Conservation (phyloP, 345 rosid species). For the Cardamine resedifolia region DNA sequence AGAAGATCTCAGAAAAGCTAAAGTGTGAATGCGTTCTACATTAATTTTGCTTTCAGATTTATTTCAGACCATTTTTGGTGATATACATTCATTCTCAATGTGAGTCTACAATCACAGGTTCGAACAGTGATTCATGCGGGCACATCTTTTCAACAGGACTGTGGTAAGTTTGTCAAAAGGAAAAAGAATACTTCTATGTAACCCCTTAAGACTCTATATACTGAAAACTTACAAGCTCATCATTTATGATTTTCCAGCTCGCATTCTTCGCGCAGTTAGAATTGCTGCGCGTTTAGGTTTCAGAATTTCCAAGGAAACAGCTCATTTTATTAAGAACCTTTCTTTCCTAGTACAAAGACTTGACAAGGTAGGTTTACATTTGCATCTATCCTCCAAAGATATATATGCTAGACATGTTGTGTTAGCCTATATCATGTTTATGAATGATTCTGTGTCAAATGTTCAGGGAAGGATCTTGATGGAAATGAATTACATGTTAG, state of each 20-base stretch:
- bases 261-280: slow-evolving; percentile 78
- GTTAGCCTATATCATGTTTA: neutral
- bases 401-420: neutral
- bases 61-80: neutral
- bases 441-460: slow-evolving; percentile 6
- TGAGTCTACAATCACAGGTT: slow-evolving; percentile 44
- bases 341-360: slow-evolving; percentile 59
- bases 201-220: neutral
- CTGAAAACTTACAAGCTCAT: neutral
- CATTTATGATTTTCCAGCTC: slow-evolving; percentile 52
- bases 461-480: slow-evolving; percentile 77
- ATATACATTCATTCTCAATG: slow-evolving; percentile 23
- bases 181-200: neutral
- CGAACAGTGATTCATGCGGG: slow-evolving; percentile 60
- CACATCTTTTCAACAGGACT: slow-evolving; percentile 72
- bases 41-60: slow-evolving; percentile 32
- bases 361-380: slow-evolving; percentile 55
- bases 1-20: slow-evolving; percentile 84
- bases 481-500: slow-evolving; percentile 98
- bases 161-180: slow-evolving; percentile 46
- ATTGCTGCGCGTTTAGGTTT: slow-evolving; percentile 76
- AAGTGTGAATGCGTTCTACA: slow-evolving; percentile 76
- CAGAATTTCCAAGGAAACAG: slow-evolving; percentile 74
- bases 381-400: neutral
- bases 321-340: slow-evolving; percentile 64